Base-by-base conservation (phyloP, 495 filamentous ascomycete genomes). In the Bacidia gigantensis region DNA sequence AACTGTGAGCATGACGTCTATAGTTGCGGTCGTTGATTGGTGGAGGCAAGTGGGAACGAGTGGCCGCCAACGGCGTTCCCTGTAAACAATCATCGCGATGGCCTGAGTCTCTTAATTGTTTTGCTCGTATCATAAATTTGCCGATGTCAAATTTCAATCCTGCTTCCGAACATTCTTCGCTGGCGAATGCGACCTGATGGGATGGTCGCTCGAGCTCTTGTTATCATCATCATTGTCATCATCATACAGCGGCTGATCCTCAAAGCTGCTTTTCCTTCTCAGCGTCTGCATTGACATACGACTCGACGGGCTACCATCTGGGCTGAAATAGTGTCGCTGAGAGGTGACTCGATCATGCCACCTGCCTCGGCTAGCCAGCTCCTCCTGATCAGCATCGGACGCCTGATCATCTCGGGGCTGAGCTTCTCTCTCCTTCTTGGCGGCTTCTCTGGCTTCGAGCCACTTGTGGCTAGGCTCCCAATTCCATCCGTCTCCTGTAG, bases 401-500 rank as follows among this genome's bases (percentile, higher is more conserved):
- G 51, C 58, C 29, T 58, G 58, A 25, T 69, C 60, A 5, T 58
- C 41, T 39, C 57, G 55, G 21, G 69, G 62, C 54, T 86, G 80
- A 49, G 73, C 69, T 46, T 81, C 76, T 14, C 85, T 69, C 55
- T 80, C 74, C 2, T 65, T 47, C 1, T 77, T 71, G 26, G 87
- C 60, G 1, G 68, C 65, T 20, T 87, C 81, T 39, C 79, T 72
- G 2, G 81, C 82, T 22, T 78, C 80, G 14, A 84, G 55, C 76
- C 87, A 92, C 53, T 74, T 76, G 1, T 69, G 66, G 53, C 79
- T 94, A 1, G 88, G 76, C 60, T 95, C 89, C 92, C 92, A 98
- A 58, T 67, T 77, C 89, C 89, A 97, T n/a, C 92, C 92, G 62
- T 98, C 87, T 10, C 89, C 89, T 0, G 76, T 82, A 0, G 87